Base-by-base conservation (phyloP, 2,329 filamentous ascomycete species). In the Teratosphaeria zuluensis region DNA sequence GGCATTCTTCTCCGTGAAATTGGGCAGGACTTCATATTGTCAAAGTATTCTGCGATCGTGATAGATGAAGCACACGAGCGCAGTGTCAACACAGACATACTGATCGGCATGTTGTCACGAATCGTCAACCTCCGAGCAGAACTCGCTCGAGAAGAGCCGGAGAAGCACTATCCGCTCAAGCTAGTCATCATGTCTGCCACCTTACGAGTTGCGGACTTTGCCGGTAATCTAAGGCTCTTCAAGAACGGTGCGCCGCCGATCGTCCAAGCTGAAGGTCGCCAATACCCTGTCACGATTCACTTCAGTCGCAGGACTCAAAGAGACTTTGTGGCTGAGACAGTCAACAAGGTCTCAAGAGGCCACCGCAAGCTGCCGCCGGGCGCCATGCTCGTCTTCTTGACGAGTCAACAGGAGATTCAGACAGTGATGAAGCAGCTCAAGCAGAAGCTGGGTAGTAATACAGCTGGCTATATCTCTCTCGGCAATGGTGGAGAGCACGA, bases 181-280 rank as follows among this genome's bases (percentile, higher is more conserved):
- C 81, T 99, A 8, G 84, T 99, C 60, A 95, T 99, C 75, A 99
- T 99, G 95, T 97, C 92, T 60, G 94, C 94, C 51, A 99, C 94
- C 1, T 79, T 99, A 35, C 82, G 91, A 60, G 89, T 97, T 53
- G 89, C 90, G 12, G 92, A 97, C 69, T 89, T 99, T 66, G 90
- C 90, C 0, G 83, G 90, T 69, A 97, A 99, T 68, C 77, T 83
- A 8, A 85, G 81, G 16, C 78, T 99, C 0, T 99, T 99, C 73
- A 78, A 85, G 3, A 78, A 51, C 21, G 77, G 77, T 0, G 81
- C 89, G 2, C 94, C 94, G 0, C 92, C 92, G 0, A 82, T 97
- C 1, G 80, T 99, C 1, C 85, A 96, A 70, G 88, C 92, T 0
- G 92, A 97, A 72, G 95, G 95, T 9, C 84, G 94, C 48, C 92